Evolutionary conservation across 129 eudicot species (phyloP).

Genomic region (Dittrichia graveolens): DNA sequence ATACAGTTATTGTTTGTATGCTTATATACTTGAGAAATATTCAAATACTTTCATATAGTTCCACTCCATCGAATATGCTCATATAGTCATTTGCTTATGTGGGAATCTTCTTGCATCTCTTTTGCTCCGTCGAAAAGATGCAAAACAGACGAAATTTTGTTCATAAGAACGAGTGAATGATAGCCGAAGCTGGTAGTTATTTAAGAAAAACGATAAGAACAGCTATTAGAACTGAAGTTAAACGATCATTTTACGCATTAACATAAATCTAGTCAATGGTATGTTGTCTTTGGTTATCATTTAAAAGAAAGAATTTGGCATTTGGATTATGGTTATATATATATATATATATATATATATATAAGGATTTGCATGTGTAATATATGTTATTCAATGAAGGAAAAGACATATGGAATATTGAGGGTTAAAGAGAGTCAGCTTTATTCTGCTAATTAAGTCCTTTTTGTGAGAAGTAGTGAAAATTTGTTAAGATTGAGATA

Average conservation of each 20-base stretch:
- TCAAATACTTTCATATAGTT: background rate
- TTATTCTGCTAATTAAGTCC: conserved; percentile 44
- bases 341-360: background rate
- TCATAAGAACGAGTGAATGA: too few species aligned
- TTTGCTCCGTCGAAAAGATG: background rate
- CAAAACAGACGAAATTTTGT: background rate
- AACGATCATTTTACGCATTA: background rate
- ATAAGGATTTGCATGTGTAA: conserved; percentile 19
- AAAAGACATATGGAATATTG: conserved; percentile 29
- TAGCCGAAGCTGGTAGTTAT: too few species aligned
- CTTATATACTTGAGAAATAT: conserved; percentile 1
- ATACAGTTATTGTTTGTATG: background rate
- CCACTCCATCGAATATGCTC: conserved; percentile 32
- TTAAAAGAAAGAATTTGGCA: background rate
- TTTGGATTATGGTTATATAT: conserved; percentile 1
- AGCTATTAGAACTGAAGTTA: too few species aligned
- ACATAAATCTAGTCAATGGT: background rate
- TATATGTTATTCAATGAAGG: conserved; percentile 23
- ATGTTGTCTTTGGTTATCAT: background rate
- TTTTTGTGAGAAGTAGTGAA: conserved; percentile 34
- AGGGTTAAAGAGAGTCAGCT: conserved; percentile 51
- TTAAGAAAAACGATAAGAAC: too few species aligned
- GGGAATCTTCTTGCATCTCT: conserved; percentile 29
- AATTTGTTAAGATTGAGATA: conserved; percentile 35
- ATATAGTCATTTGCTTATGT: conserved; percentile 18